A percentile compares a stretch with the other conserved stretches of the same genome.
These are phyloP conservation scores for Glycine tomentella DNA, from an alignment of 306 rosid species.

Conservation along the genomic window DNA sequence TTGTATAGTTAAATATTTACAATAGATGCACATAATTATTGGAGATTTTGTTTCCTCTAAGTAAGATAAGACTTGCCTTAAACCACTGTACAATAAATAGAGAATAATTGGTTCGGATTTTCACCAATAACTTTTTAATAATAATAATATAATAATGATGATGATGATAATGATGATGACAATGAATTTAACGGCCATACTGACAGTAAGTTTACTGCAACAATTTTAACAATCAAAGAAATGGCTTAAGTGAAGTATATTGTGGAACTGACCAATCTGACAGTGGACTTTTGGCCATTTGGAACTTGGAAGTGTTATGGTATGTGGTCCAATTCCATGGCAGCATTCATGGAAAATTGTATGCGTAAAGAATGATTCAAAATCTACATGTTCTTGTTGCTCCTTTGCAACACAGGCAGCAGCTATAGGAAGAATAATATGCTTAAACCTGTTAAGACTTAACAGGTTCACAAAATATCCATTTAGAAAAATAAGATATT, in stretches of 20 bases:
- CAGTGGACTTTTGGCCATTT: slow-evolving; percentile 84
- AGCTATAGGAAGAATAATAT: slow-evolving; percentile 88
- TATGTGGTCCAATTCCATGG: slow-evolving; percentile 99
- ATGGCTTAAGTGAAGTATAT: slow-evolving; percentile 34
- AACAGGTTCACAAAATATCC: slow-evolving; percentile 29
- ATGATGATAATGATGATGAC: no score
- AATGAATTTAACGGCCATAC: neutral
- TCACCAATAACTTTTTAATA: no score
- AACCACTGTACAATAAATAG: no score
- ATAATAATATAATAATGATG: no score
- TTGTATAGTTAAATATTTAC: no score
- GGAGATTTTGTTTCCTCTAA: no score
- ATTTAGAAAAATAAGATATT: slow-evolving; percentile 9
- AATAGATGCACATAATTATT: no score
- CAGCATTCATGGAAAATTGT: slow-evolving; percentile 98
- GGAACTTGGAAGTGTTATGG: slow-evolving; percentile 91
- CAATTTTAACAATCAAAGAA: slow-evolving; percentile 24
- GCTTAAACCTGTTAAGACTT: slow-evolving; percentile 74
- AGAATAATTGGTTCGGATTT: no score
- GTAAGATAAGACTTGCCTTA: no score
- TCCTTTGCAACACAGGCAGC: slow-evolving; percentile 70
- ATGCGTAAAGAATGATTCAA: slow-evolving; percentile 93
- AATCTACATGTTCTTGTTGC: slow-evolving; percentile 82
- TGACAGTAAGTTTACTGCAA: neutral
- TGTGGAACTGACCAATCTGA: slow-evolving; percentile 79